These are phyloP conservation scores for Colletotrichum sojae DNA, from an alignment of 2,329 filamentous ascomycete genomes.

Conservation along the genomic window DNA sequence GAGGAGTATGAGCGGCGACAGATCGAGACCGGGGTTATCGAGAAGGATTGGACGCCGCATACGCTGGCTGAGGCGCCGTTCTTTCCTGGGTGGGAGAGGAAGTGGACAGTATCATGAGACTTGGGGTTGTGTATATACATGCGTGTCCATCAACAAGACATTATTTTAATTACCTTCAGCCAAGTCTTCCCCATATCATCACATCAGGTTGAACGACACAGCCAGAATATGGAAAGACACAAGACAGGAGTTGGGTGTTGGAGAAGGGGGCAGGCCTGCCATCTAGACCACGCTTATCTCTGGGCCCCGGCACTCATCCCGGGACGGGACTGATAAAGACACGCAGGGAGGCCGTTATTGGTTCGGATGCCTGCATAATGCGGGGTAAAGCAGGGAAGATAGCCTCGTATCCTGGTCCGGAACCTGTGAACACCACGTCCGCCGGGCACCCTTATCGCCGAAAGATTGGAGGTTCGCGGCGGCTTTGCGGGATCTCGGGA, in stretches of 20 bases:
- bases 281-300: constrained; percentile 24
- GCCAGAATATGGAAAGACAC: too few relatives aligned
- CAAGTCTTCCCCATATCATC: too few relatives aligned
- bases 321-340: constrained; percentile 23
- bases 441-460: constrained; percentile 19
- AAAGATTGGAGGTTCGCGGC: not conserved
- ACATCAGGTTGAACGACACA: too few relatives aligned
- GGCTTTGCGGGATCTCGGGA: constrained; percentile 23
- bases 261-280: not conserved
- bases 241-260: too few relatives aligned
- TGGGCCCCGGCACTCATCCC: constrained; percentile 4
- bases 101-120: constrained; percentile 64
- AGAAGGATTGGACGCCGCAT: constrained; percentile 73
- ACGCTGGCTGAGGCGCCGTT: constrained; percentile 84
- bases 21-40: constrained; percentile 71
- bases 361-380: constrained; percentile 13
- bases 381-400: constrained; percentile 23
- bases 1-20: constrained; percentile 77
- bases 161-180: too few relatives aligned
- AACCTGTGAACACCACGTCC: not conserved
- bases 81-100: constrained; percentile 82
- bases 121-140: not conserved
- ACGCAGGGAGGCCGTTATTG: constrained; percentile 14
- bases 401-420: constrained; percentile 14
- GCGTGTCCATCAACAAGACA: not conserved